Evolutionary conservation across 2,329 filamentous ascomycete genomes (phyloP).

Genomic region (Exophiala sp.): DNA sequence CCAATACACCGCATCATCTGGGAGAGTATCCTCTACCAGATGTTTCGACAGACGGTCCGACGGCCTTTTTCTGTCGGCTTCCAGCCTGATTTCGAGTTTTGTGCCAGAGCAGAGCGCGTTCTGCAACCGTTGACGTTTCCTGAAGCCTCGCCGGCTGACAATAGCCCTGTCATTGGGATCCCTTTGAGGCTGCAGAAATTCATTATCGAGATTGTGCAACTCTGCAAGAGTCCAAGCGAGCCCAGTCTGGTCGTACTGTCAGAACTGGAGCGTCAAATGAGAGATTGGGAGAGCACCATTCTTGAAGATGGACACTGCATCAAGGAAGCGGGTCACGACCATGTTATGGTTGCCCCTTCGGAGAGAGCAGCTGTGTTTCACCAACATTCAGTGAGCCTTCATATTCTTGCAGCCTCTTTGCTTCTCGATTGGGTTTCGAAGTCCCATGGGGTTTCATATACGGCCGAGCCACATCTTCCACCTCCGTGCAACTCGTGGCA

Average conservation of each 20-base stretch:
- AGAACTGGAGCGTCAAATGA: constrained; percentile 6
- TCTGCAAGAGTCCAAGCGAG: constrained; percentile 9
- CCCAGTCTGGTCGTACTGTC: neutral
- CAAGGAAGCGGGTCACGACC: neutral
- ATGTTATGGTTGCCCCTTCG: neutral
- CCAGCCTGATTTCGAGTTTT: constrained; percentile 20
- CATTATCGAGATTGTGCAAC: constrained; percentile 18
- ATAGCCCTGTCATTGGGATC: constrained; percentile 21
- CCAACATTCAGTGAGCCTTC: constrained; percentile 18
- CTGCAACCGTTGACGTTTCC: constrained; percentile 15
- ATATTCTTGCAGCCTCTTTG: constrained; percentile 17
- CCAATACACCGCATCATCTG: constrained; percentile 21
- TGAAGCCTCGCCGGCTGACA: constrained; percentile 14
- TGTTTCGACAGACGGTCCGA: constrained; percentile 17
- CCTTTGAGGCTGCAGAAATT: constrained; percentile 15
- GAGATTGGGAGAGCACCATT: constrained; percentile 14
- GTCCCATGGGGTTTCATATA: constrained; percentile 8
- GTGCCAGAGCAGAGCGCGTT: constrained; percentile 6
- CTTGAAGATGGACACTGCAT: constrained; percentile 12
- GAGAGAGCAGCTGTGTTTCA: constrained; percentile 11
- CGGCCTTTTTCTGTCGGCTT: constrained; percentile 15
- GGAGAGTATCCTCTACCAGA: constrained; percentile 20
- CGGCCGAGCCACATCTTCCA: constrained; percentile 1
- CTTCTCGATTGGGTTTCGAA: constrained; percentile 15
- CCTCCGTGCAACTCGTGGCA: constrained; percentile 16